phyloP scores from a whole-genome alignment of 192 early-diverging fungal genomes.

The Coemansia sp. region DNA sequence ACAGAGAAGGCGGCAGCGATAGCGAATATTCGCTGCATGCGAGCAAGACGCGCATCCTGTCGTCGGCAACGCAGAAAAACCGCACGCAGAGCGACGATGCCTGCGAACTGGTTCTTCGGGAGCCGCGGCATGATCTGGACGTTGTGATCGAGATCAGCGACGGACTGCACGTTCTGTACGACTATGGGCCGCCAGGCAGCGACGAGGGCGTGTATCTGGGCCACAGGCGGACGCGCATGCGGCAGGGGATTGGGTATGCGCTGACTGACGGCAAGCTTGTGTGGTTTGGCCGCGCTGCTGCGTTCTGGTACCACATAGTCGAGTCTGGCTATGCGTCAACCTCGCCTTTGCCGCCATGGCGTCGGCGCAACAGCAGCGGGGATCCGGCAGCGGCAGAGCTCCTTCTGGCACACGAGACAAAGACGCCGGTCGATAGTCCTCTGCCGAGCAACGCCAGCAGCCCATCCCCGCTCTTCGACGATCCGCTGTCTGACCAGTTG shows the following conservation, averaged over 20 bases:
- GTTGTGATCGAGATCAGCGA: conserved; percentile 26
- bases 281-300: conserved; percentile 11
- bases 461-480: conserved; percentile 8
- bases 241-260: conserved; percentile 15
- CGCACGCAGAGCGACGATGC: not conserved
- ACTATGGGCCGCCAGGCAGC: not conserved
- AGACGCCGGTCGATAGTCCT: not conserved
- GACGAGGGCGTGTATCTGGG: conserved; percentile 22
- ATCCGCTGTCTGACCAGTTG: not conserved
- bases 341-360: conserved; percentile 46
- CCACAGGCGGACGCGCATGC: conserved; percentile 13
- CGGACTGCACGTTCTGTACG: conserved; percentile 20
- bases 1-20: not conserved
- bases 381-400: not conserved
- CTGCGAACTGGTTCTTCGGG: not conserved
- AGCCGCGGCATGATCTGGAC: not conserved
- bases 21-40: not conserved
- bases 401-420: not conserved
- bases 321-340: conserved; percentile 3
- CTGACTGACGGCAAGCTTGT: conserved; percentile 41
- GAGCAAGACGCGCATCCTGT: not conserved
- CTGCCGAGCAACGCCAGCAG: not conserved
- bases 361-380: not conserved
- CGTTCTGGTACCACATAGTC: conserved; percentile 42
- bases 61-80: not conserved